Base-by-base conservation (phyloP, 169 alveolate species). In the Prorocentrum cordatum region DNA sequence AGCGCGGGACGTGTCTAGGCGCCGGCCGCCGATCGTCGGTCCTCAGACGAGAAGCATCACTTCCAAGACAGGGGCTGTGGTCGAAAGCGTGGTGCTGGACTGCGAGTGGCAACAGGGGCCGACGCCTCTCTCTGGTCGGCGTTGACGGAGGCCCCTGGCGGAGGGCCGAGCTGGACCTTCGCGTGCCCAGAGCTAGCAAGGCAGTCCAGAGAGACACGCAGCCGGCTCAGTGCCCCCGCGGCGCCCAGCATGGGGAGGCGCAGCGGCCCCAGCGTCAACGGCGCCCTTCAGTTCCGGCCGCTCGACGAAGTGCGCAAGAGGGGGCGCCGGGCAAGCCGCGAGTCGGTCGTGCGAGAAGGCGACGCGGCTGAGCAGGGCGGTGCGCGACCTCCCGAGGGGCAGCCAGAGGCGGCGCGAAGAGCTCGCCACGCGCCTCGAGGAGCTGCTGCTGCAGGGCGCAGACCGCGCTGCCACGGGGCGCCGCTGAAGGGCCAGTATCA, bases 181-280 rank as follows among this genome's bases (percentile, higher is more conserved):
- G 14, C 27, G 71, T 73, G 50, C 85, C 3, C 35, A 31, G 58
- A 50, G 50, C 47, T 45, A 45, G 31, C 50, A 16, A 32, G 9
- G 12, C 58, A 50, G 27, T 73, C 50, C 35, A 18, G n/a, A 0
- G 29, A 50, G 36, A 3, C 39, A 2, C 7, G 50, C 26, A 12
- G 6, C 9, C 58, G 50, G n/a, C 58, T 73, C n/a, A 29, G 12
- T 35, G 3, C 50, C 27, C 2, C 2, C 10, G 6, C 50, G 36
- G 85, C 50, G 33, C 85, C 85, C 29, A 50, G 50, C 14, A 68
- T 50, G 27, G 85, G 71, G 24, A 32, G 85, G 22, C 85, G 50
- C 20, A 32, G 59, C n/a, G 83, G 83, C 3, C 83, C 85, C 20
- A 20, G 38, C 32, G 50, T 73, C 29, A 70, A 73, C 26, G 24